phyloP scores from a whole-genome alignment of 2,329 filamentous ascomycete species.

The Chalaropsis ovoidea region DNA sequence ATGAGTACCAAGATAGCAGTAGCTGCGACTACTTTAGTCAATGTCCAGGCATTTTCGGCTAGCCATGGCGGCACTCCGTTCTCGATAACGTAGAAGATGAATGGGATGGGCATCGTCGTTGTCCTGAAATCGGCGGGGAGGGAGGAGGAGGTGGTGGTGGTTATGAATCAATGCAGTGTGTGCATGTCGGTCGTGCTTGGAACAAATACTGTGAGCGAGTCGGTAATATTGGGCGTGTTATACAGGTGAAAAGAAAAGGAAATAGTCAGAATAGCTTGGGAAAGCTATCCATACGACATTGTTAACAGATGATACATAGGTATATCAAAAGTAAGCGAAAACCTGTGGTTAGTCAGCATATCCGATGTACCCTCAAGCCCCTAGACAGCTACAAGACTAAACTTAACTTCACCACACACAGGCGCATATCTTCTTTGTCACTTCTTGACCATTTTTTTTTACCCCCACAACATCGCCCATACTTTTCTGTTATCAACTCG shows the following conservation, averaged over 20 bases:
- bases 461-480: not conserved
- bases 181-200: not conserved
- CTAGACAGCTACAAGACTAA: not conserved
- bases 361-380: not conserved
- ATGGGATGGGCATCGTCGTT: conserved; percentile 43
- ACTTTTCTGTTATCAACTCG: not conserved
- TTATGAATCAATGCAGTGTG: not conserved
- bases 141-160: not conserved
- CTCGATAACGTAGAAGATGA: conserved; percentile 39
- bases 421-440: not conserved
- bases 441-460: not conserved
- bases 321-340: too few species aligned
- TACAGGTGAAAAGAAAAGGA: not conserved
- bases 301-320: too few species aligned
- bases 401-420: not conserved
- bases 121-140: not conserved
- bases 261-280: too few species aligned
- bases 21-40: conserved; percentile 35
- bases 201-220: not conserved
- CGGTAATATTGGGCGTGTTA: not conserved
- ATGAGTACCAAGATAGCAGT: conserved; percentile 37
- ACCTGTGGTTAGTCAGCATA: not conserved
- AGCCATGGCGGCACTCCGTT: conserved; percentile 44
- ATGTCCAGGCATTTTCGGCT: conserved; percentile 36
- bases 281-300: too few species aligned